Evolutionary conservation across 805 yeast species (phyloP).

Genomic region (Ogataea nitratoaversa): DNA sequence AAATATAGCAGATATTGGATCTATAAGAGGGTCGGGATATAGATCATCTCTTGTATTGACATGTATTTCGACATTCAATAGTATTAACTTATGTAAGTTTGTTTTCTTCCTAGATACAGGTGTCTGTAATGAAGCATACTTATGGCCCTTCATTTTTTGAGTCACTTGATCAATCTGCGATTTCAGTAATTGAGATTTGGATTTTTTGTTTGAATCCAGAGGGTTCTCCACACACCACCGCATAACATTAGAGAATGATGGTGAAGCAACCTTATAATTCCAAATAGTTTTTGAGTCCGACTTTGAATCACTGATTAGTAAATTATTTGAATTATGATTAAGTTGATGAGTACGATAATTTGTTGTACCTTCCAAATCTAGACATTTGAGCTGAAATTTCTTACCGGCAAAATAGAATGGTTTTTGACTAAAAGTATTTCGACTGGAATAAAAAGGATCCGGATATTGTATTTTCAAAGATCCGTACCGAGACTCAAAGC

Average conservation of each 20-base stretch:
- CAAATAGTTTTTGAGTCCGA: slow-evolving; percentile 32
- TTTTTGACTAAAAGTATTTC: slow-evolving; percentile 44
- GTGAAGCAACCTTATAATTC: slow-evolving; percentile 45
- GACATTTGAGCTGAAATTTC: slow-evolving; percentile 45
- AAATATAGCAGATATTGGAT: slow-evolving; percentile 55
- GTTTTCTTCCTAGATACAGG: slow-evolving; percentile 30
- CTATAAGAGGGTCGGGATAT: slow-evolving; percentile 62
- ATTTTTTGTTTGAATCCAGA: slow-evolving; percentile 11
- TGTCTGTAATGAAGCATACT: slow-evolving; percentile 32
- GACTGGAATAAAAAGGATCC: slow-evolving; percentile 61
- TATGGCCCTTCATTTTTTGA: slow-evolving; percentile 35
- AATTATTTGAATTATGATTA: not conserved
- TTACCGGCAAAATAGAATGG: slow-evolving; percentile 69
- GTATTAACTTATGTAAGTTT: slow-evolving; percentile 45
- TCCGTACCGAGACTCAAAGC: slow-evolving; percentile 40
- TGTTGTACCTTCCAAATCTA: slow-evolving; percentile 26
- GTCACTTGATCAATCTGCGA: slow-evolving; percentile 55
- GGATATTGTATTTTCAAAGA: slow-evolving; percentile 48
- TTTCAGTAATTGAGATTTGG: slow-evolving; percentile 15
- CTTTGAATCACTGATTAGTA: not conserved
- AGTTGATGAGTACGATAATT: slow-evolving; percentile 4
- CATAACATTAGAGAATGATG: slow-evolving; percentile 37
- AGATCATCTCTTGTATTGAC: slow-evolving; percentile 46
- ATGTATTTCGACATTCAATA: slow-evolving; percentile 67
- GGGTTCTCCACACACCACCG: slow-evolving; percentile 29